Conservation (phyloP, 106 monocot genomes). For the Allium fistulosum region DNA sequence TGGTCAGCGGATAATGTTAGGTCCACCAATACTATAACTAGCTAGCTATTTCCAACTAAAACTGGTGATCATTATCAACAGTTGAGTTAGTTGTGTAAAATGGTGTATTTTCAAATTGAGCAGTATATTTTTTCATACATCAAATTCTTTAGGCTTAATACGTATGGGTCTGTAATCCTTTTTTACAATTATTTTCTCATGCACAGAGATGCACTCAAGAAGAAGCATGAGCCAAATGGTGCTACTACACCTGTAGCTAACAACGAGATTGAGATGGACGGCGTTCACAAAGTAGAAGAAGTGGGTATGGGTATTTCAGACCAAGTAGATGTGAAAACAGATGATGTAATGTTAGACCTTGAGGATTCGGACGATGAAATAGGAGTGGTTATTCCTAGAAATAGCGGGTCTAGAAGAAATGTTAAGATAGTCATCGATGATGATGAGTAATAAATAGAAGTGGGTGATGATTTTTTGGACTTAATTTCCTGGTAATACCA, state of each 20-base stretch:
- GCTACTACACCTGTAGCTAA: constrained; percentile 11
- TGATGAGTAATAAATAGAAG: constrained; percentile 40
- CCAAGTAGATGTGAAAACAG: constrained; percentile 5
- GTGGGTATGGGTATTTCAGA: background rate
- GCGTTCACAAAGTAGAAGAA: background rate
- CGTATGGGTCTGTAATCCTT: too few relatives aligned
- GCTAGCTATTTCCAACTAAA: too few relatives aligned
- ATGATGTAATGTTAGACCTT: constrained; percentile 17
- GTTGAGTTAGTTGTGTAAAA: too few relatives aligned
- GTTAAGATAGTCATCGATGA: constrained; percentile 57
- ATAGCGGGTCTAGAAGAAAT: constrained; percentile 26
- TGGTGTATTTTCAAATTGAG: too few relatives aligned
- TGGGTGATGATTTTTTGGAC: background rate
- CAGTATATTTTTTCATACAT: too few relatives aligned
- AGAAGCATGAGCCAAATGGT: constrained; percentile 4
- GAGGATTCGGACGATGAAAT: constrained; percentile 45
- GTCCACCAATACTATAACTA: too few relatives aligned
- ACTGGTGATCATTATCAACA: too few relatives aligned
- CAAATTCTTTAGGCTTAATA: too few relatives aligned
- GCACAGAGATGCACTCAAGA: constrained; percentile 12
- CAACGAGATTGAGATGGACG: constrained; percentile 14
- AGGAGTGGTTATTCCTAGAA: constrained; percentile 4
- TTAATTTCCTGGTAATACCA: too few relatives aligned
- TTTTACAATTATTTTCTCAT: background rate
- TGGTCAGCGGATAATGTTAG: too few relatives aligned